Conservation (phyloP, 1,284 basidiomycete genomes). For the Microstroma glucosiphilum region DNA sequence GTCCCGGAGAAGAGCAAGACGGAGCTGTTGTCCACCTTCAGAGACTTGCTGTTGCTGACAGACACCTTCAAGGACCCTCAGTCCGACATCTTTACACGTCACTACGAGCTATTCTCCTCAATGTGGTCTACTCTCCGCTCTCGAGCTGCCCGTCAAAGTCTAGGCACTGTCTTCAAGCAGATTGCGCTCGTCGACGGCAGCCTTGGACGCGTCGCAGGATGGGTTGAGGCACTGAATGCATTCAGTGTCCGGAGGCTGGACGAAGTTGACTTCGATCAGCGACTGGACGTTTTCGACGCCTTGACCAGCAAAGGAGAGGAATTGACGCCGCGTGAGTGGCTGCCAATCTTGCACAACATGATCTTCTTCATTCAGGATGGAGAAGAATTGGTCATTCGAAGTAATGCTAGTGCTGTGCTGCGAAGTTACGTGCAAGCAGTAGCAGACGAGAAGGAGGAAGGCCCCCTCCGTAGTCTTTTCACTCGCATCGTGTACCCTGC, state of each 20-base stretch:
- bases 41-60: constrained; percentile 67
- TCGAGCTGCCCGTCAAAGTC: constrained; percentile 24
- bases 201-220: constrained; percentile 26
- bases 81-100: constrained; percentile 25
- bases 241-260: constrained; percentile 76
- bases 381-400: constrained; percentile 79
- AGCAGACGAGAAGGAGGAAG: background rate
- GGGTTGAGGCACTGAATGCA: constrained; percentile 63
- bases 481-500: constrained; percentile 68
- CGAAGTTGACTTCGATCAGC: constrained; percentile 86
- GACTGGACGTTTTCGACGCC: constrained; percentile 68
- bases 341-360: constrained; percentile 75
- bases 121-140: constrained; percentile 38
- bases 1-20: constrained; percentile 82
- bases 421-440: constrained; percentile 66
- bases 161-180: constrained; percentile 35
- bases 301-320: constrained; percentile 65
- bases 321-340: constrained; percentile 63
- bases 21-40: constrained; percentile 72
- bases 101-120: constrained; percentile 36
- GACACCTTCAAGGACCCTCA: constrained; percentile 57
- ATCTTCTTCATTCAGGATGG: constrained; percentile 83
- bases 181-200: constrained; percentile 32
- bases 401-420: constrained; percentile 70
- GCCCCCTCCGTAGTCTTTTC: constrained; percentile 54